A percentile compares a stretch with the other conserved stretches of the same genome.
Conservation (phyloP, 805 yeast genomes). For the Candida argentea region DNA sequence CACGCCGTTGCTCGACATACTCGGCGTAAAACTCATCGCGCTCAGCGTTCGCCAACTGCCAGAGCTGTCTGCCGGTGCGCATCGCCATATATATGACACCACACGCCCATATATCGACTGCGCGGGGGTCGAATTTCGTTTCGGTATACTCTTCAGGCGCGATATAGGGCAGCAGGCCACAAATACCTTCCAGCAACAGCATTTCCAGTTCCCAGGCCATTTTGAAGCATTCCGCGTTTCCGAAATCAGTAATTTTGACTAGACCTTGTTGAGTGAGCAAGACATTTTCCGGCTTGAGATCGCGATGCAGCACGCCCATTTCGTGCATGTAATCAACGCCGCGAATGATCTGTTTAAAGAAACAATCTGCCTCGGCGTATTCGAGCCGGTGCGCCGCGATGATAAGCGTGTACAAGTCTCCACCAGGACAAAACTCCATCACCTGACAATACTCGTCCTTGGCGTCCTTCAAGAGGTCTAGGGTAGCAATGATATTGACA, state of each 20-base stretch:
- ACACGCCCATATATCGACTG: conserved; percentile 86
- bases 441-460: conserved; percentile 79
- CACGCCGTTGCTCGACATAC: conserved; percentile 70
- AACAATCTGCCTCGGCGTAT: conserved; percentile 80
- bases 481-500: conserved; percentile 64
- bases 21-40: conserved; percentile 74
- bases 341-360: conserved; percentile 72
- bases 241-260: conserved; percentile 81
- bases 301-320: conserved; percentile 85
- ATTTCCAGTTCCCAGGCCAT: conserved; percentile 77
- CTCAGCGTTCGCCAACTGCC: conserved; percentile 68
- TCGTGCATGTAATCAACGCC: conserved; percentile 86
- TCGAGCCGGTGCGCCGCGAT: conserved; percentile 72
- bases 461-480: conserved; percentile 70
- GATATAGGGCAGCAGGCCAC: conserved; percentile 84
- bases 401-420: conserved; percentile 67
- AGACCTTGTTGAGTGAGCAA: conserved; percentile 63
- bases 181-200: conserved; percentile 62
- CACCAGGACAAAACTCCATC: conserved; percentile 79
- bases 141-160: conserved; percentile 77
- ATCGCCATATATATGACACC: conserved; percentile 90
- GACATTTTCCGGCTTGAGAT: conserved; percentile 80
- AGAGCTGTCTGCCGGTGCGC: conserved; percentile 89
- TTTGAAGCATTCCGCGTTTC: conserved; percentile 72
- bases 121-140: conserved; percentile 67